Evolutionary conservation across 106 monocot species (phyloP).

Genomic region (Dendrobium nobile): DNA sequence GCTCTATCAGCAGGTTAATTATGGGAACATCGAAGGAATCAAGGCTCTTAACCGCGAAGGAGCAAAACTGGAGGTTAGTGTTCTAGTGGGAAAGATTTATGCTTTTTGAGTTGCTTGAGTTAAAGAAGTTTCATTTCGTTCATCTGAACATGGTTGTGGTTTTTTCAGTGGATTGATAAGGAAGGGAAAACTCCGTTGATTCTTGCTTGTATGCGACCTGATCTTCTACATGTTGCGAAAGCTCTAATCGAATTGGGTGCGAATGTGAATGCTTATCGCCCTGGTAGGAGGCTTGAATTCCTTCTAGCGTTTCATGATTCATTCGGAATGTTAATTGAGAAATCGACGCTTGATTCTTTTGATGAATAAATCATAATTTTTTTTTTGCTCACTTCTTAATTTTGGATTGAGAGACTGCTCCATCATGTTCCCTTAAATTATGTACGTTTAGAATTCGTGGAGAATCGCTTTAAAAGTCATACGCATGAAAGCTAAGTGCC

Average conservation of each 20-base stretch:
- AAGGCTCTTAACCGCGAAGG: constrained; percentile 51
- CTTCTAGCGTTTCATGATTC: neutral
- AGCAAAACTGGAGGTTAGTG: constrained; percentile 69
- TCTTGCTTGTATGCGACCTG: constrained; percentile 60
- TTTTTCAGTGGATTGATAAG: constrained; percentile 74
- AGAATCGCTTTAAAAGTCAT: no score
- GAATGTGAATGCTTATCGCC: constrained; percentile 84
- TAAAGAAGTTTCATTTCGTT: neutral
- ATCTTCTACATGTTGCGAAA: constrained; percentile 50
- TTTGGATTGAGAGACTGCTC: neutral
- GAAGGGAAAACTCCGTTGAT: constrained; percentile 92
- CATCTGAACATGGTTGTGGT: neutral
- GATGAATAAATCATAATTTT: neutral
- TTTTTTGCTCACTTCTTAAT: neutral
- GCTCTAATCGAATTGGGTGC: constrained; percentile 80
- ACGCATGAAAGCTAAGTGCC: neutral
- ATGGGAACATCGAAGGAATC: constrained; percentile 71
- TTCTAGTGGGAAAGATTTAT: neutral
- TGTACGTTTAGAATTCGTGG: neutral
- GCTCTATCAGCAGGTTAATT: constrained; percentile 69
- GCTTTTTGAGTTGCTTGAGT: no score
- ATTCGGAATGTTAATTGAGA: neutral
- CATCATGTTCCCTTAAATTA: neutral
- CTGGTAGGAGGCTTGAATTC: constrained; percentile 36
- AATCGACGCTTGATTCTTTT: neutral